These are phyloP conservation scores for Verticillium tricorpus DNA, from an alignment of 2,329 filamentous ascomycete species.

Conservation along the genomic window DNA sequence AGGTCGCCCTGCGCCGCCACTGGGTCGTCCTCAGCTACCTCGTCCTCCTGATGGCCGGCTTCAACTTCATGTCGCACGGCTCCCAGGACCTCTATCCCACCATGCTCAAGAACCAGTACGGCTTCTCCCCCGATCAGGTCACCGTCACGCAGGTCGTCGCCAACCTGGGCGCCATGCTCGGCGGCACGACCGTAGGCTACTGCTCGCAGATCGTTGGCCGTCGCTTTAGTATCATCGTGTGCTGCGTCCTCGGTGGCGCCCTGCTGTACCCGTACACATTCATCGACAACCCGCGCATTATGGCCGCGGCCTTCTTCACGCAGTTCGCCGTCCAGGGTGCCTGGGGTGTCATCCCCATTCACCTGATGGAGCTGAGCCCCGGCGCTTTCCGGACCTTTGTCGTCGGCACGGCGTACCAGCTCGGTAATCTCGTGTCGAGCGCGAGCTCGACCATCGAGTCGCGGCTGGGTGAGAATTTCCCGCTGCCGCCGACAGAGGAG, in stretches of 20 bases:
- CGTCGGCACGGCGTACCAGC: slow-evolving; percentile 69
- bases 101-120: slow-evolving; percentile 53
- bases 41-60: slow-evolving; percentile 82
- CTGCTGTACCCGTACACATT: slow-evolving; percentile 83
- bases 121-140: slow-evolving; percentile 47
- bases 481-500: slow-evolving; percentile 52
- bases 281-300: slow-evolving; percentile 55
- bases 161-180: slow-evolving; percentile 65
- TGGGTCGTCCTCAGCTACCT: slow-evolving; percentile 79
- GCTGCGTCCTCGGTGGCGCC: slow-evolving; percentile 63
- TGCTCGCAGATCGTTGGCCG: slow-evolving; percentile 65
- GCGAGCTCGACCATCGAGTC: slow-evolving; percentile 73
- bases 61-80: slow-evolving; percentile 88
- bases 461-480: slow-evolving; percentile 70
- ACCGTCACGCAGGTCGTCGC: slow-evolving; percentile 70
- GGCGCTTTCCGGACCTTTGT: slow-evolving; percentile 70
- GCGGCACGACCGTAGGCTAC: slow-evolving; percentile 65
- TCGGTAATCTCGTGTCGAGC: slow-evolving; percentile 69
- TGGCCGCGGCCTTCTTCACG: slow-evolving; percentile 79
- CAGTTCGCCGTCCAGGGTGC: slow-evolving; percentile 76
- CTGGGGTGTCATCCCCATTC: slow-evolving; percentile 73
- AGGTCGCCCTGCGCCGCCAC: slow-evolving; percentile 71
- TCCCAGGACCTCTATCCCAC: slow-evolving; percentile 61
- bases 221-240: slow-evolving; percentile 62
- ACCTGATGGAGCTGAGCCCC: slow-evolving; percentile 72